These are phyloP conservation scores for Ophiostoma ulmi DNA, from an alignment of 2,329 filamentous ascomycete species.

Conservation along the genomic window DNA sequence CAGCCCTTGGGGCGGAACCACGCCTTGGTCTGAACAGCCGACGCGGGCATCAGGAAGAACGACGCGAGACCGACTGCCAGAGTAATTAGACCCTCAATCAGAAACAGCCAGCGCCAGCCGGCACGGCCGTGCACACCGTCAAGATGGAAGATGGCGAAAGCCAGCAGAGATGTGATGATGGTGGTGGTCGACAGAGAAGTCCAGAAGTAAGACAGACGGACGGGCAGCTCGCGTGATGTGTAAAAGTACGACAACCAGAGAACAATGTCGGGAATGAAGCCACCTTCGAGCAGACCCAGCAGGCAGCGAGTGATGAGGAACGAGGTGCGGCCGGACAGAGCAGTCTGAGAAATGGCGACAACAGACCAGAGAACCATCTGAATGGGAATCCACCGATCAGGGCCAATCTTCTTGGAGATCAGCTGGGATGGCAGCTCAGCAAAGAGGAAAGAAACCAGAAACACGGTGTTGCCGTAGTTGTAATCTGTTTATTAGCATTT, in stretches of 20 bases:
- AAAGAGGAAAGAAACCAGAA: conserved; percentile 47
- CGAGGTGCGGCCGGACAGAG: conserved; percentile 30
- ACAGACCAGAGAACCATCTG: conserved; percentile 35
- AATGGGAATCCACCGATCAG: conserved; percentile 36
- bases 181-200: conserved; percentile 32
- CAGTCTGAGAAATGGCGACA: conserved; percentile 34
- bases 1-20: conserved; percentile 45
- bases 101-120: conserved; percentile 45
- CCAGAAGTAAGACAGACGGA: conserved; percentile 36
- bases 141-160: conserved; percentile 36
- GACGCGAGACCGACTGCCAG: conserved; percentile 41
- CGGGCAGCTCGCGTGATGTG: conserved; percentile 33
- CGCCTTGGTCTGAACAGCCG: conserved; percentile 37
- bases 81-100: conserved; percentile 49
- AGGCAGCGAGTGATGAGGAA: conserved; percentile 34
- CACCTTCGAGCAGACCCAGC: conserved; percentile 35
- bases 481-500: conserved; percentile 33
- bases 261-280: conserved; percentile 36
- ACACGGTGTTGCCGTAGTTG: conserved; percentile 52
- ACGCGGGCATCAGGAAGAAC: conserved; percentile 45
- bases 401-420: conserved; percentile 47
- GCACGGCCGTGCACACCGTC: conserved; percentile 35
- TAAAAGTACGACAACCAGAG: conserved; percentile 37
- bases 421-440: conserved; percentile 60
- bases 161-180: conserved; percentile 35